Evolutionary conservation across 2,329 filamentous ascomycete genomes (phyloP).

Genomic region (Teratosphaeria gauchensis): DNA sequence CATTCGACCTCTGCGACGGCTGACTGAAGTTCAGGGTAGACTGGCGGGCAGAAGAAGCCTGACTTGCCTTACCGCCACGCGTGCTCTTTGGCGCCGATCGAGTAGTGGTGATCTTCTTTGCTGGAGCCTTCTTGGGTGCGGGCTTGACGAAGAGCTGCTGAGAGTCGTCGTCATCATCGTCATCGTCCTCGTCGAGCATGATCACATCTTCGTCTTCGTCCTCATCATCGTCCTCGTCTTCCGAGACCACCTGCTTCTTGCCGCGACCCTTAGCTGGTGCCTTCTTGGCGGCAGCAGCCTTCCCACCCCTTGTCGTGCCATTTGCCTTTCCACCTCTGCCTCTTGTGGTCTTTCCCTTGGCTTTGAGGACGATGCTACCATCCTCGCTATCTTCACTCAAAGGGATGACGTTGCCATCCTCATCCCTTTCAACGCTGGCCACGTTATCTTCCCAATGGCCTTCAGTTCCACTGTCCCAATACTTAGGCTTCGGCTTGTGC

Average conservation of each 20-base stretch:
- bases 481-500: constrained; percentile 58
- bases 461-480: constrained; percentile 84
- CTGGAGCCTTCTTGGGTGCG: constrained; percentile 1
- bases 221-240: constrained; percentile 30
- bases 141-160: constrained; percentile 29
- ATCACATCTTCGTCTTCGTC: constrained; percentile 34
- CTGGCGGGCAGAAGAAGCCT: constrained; percentile 4
- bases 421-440: constrained; percentile 49
- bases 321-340: constrained; percentile 39
- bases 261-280: constrained; percentile 27
- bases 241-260: constrained; percentile 32
- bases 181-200: constrained; percentile 34
- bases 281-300: constrained; percentile 29
- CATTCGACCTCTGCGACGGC: constrained; percentile 5
- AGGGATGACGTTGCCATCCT: constrained; percentile 26
- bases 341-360: constrained; percentile 29
- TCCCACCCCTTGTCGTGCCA: constrained; percentile 29
- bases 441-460: constrained; percentile 77
- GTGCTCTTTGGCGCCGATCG: background rate
- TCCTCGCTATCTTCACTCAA: constrained; percentile 31
- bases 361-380: constrained; percentile 23
- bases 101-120: constrained; percentile 5
- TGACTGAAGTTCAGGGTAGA: constrained; percentile 8
- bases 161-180: constrained; percentile 34
- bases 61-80: constrained; percentile 8